phyloP scores from a whole-genome alignment of 768 basidiomycete species.

The Basidioascus undulatus region DNA sequence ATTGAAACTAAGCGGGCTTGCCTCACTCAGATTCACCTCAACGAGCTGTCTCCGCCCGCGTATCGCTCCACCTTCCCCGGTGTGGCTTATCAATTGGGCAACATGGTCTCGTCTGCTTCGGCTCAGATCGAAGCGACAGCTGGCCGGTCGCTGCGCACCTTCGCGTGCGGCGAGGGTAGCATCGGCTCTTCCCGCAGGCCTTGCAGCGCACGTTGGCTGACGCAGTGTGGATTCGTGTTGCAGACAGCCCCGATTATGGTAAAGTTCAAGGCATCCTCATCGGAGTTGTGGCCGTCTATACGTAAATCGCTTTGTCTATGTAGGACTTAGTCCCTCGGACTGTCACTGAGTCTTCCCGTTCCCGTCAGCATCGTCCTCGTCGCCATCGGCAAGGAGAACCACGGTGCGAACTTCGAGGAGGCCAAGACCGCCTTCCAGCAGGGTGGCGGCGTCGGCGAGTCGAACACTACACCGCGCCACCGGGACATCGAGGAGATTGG shows the following conservation, averaged over 20 bases:
- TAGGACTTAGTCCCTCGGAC: not conserved
- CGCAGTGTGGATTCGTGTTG: not conserved
- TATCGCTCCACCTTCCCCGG: conserved; percentile 76
- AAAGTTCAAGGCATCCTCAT: conserved; percentile 55
- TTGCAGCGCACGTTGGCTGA: conserved; percentile 7
- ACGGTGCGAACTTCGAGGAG: conserved; percentile 62
- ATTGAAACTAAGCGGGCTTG: no score
- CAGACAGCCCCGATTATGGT: no score
- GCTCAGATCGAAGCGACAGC: conserved; percentile 57
- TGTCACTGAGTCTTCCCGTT: conserved; percentile 1
- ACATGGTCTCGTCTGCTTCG: conserved; percentile 48
- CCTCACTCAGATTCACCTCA: conserved; percentile 44
- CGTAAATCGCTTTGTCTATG: no score
- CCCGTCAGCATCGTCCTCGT: conserved; percentile 48
- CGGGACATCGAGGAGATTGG: no score
- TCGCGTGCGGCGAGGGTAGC: conserved; percentile 20
- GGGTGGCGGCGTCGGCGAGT: no score
- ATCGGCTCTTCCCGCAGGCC: not conserved
- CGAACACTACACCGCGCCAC: no score
- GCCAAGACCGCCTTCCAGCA: conserved; percentile 55
- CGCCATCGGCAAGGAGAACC: conserved; percentile 54
- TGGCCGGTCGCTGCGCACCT: conserved; percentile 33
- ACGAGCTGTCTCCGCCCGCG: conserved; percentile 65
- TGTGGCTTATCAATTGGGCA: conserved; percentile 61
- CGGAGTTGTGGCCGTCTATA: conserved; percentile 55